Evolutionary conservation across 805 yeast species (phyloP), one percentile per base, ranked within the genome.

Genomic region (Vanderwaltozyma verrucispora): DNA sequence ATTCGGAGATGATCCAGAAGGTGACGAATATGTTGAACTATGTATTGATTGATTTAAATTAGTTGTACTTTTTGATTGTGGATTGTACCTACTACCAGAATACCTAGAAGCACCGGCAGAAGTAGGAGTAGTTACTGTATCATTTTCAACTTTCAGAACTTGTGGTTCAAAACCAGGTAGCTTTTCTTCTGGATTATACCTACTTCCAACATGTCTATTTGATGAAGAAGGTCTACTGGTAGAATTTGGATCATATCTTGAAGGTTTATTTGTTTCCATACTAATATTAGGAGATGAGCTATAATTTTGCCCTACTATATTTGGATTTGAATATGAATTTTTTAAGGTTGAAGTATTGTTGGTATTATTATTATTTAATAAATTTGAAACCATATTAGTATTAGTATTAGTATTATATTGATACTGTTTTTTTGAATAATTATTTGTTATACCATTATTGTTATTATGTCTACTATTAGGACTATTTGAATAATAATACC

Each of bases 171-270:
- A n/a, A n/a, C n/a, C n/a, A n/a, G 28, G 29, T 18, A 16, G 17
- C 18, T 44, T 47, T 15, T 30, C 43, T 13, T 50, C 56, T 2
- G 58, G 51, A 37, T 50, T 54, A 37, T 54, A 56, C 30, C 61
- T 42, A 35, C 58, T 53, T 19, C 48, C 50, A 10, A 40, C 30
- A 21, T 37, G 31, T 19, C 46, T 45, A 28, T 39, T 42, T 12
- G 41, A 27, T 7, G 49, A 33, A 14, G 33, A 24, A 14, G 52
- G 49, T 29, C 49, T 44, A 15, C 40, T 35, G 6, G 47, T 39
- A 13, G 53, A 39, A 19, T 37, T 43, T n/a, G 58, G 58, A 32
- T 55, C 53, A 35, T 56, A 56, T 24, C 61, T 40, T 3, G 59
- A 53, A 2, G 48, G 51, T 40, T 56, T 45, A 2, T 37, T 19